phyloP scores from a whole-genome alignment of 768 basidiomycete genomes.

The Phaffia tasmanica region DNA sequence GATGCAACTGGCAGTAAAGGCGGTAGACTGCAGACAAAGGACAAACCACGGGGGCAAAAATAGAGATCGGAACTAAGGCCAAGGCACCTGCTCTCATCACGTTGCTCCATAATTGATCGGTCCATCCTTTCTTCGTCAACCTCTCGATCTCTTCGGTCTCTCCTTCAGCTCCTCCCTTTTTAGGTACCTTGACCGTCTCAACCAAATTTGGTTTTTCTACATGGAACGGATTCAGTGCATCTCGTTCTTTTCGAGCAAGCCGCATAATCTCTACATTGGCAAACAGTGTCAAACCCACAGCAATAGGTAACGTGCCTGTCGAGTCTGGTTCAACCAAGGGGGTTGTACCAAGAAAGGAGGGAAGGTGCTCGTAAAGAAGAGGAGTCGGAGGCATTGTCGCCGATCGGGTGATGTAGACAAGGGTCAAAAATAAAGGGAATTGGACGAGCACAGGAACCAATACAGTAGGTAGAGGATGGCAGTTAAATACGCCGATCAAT shows the following conservation, averaged over 20 bases:
- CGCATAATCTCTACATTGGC: constrained; percentile 5
- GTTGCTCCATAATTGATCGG: not conserved
- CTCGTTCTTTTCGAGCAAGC: not conserved
- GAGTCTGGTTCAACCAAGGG: not conserved
- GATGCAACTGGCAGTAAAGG: not conserved
- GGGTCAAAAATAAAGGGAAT: constrained; percentile 9
- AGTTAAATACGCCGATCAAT: not conserved
- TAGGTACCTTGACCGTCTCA: not conserved
- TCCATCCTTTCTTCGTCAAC: constrained; percentile 5
- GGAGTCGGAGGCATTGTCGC: constrained; percentile 2
- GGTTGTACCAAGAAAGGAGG: not conserved
- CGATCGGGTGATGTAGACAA: constrained; percentile 3
- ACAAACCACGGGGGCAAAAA: constrained; percentile 17
- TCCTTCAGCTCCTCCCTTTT: constrained; percentile 1
- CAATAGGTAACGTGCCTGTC: constrained; percentile 4
- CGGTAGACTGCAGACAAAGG: not conserved
- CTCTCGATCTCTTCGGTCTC: not conserved
- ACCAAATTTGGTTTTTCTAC: not conserved
- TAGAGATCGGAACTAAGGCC: not conserved
- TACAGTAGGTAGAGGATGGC: not conserved
- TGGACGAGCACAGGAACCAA: not conserved
- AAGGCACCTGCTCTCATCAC: not conserved
- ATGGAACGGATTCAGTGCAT: not conserved
- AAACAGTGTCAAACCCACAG: constrained; percentile 2
- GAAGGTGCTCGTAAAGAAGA: not conserved